Evolutionary conservation across 352 stramenopile species (phyloP), one percentile per base, ranked within the genome.

Genomic region (Globisporangium spiculum): DNA sequence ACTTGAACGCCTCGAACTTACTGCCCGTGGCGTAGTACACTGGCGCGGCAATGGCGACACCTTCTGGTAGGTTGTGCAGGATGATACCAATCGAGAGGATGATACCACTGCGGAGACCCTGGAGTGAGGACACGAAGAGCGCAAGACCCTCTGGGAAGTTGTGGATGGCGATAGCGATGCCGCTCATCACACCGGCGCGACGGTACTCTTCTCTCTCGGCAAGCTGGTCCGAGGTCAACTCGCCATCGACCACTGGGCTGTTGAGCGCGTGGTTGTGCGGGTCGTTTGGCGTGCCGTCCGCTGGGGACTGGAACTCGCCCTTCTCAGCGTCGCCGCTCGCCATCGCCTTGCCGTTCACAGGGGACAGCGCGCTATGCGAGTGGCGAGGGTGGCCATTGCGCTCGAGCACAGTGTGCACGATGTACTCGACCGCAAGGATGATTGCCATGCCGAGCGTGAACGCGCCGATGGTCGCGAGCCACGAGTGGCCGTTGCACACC

Each of bases 31-130:
- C 93, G 73, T 97, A 98, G 80, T 98, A 99, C 34, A 99, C 91
- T 16, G 97, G 96, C 22, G 98, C 86, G 26, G 94, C 91, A 32
- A 99, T 91, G 66, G 92, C 97, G 16, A 98, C 66, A 18, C 97
- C 97, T 67, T 99, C 97, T 1, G 96, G 96, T 64, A 99, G 93
- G 75, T 99, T 99, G 79, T 99, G 97, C 53, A 98, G 87, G 5
- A 89, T 94, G 72, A 99, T 98, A 41, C 90, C 95, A 63, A 99
- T 77, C 5, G 96, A 95, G n/a, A 99, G 79, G 30, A 96, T 83
- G 34, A 88, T 73, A 52, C 97, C 97, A 0, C 98, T 83, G 20
- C 67, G 75, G 2, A 96, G 88, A 75, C 97, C 91, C n/a, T 89
- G 76, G 0, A 98, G 72, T 22, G 93, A 89, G 0, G 88, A 92